Conservation (phyloP, 176 grass and related monocot species). For the Lolium multiflorum region DNA sequence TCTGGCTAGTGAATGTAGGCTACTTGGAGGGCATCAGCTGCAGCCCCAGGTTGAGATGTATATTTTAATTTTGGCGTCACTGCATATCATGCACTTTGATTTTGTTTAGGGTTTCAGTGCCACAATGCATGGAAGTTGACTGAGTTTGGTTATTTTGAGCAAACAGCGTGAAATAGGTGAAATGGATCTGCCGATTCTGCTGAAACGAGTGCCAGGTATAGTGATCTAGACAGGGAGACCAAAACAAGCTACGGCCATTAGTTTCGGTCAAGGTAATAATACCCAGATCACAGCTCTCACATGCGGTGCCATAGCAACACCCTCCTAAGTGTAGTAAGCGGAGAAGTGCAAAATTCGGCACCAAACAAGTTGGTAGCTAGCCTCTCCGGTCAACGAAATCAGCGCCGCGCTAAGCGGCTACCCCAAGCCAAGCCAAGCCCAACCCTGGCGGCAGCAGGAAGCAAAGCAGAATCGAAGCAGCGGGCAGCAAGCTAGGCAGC, state of each 20-base stretch:
- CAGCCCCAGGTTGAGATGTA: background rate
- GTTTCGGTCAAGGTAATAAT: too few species aligned
- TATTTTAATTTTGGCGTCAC: too few species aligned
- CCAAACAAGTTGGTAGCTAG: background rate
- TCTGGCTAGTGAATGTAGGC: background rate
- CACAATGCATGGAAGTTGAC: background rate
- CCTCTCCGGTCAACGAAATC: background rate
- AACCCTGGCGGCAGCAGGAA: background rate
- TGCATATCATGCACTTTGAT: too few species aligned
- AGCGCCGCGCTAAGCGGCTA: background rate
- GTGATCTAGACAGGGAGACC: too few species aligned
- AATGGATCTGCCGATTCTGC: conserved; percentile 28
- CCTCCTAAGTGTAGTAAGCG: too few species aligned
- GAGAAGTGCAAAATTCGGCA: background rate
- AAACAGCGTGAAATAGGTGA: background rate
- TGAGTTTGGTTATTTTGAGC: conserved; percentile 10
- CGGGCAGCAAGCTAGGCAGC: background rate
- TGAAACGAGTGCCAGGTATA: background rate
- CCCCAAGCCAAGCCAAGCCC: too few species aligned
- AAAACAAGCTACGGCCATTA: too few species aligned
- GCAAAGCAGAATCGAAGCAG: conserved; percentile 29
- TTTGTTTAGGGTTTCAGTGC: background rate
- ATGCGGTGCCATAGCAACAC: too few species aligned
- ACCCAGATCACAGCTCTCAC: too few species aligned
- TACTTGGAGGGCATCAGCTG: conserved; percentile 3